These are phyloP conservation scores for Aspergillus panamensis DNA, from an alignment of 495 filamentous ascomycete species.

Conservation along the genomic window DNA sequence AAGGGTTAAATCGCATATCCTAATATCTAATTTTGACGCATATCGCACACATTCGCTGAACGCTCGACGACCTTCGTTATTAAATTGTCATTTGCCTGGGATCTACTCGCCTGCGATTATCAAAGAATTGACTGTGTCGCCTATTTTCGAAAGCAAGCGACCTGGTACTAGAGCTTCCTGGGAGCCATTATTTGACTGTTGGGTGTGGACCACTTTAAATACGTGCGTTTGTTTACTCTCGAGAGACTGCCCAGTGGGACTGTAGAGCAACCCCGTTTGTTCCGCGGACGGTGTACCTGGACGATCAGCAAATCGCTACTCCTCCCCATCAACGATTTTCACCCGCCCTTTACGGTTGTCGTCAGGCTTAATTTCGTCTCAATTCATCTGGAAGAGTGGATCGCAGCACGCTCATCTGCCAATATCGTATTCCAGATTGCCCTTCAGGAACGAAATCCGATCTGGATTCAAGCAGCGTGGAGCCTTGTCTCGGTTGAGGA, in stretches of 20 bases:
- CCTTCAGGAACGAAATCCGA: conserved; percentile 12
- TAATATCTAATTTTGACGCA: conserved; percentile 23
- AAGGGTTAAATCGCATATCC: conserved; percentile 14
- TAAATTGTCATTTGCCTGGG: conserved; percentile 9
- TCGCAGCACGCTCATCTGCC: conserved; percentile 5
- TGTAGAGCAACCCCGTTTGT: conserved; percentile 28
- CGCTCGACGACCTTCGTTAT: conserved; percentile 25
- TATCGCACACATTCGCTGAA: conserved; percentile 21
- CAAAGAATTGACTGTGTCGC: neutral
- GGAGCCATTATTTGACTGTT: conserved; percentile 7
- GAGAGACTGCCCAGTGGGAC: conserved; percentile 6
- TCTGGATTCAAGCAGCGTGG: conserved; percentile 24
- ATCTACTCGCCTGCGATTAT: conserved; percentile 12
- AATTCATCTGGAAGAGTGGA: conserved; percentile 20
- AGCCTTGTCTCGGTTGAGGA: conserved; percentile 39
- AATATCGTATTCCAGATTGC: conserved; percentile 11
- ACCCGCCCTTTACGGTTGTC: conserved; percentile 4
- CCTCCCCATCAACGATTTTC: conserved; percentile 10
- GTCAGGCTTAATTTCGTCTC: conserved; percentile 13
- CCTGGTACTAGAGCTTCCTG: neutral
- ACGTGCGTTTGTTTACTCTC: conserved; percentile 19
- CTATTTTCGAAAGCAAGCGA: neutral
- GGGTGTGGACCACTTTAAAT: conserved; percentile 11
- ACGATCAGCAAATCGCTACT: conserved; percentile 15
- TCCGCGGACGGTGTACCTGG: conserved; percentile 17